Evolutionary conservation across 2,329 filamentous ascomycete genomes (phyloP).

Genomic region (Tolypocladium ophioglossoides): DNA sequence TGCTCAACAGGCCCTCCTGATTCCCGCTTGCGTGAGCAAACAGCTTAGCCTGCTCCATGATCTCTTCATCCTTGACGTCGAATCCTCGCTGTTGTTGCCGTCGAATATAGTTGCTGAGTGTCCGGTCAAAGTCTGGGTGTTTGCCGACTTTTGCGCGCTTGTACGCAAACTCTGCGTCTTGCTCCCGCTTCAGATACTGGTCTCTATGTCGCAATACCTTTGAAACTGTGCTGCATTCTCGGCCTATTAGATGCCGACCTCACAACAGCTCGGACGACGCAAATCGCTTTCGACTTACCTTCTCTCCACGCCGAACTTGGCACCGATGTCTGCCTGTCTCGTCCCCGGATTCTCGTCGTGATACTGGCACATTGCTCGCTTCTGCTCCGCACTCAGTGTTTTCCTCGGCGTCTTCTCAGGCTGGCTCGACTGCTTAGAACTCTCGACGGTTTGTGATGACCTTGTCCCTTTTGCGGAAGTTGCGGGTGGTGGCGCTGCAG

Average conservation of each 20-base stretch:
- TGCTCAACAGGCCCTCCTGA: conserved; percentile 60
- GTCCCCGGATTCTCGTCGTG: conserved; percentile 81
- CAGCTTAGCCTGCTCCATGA: conserved; percentile 72
- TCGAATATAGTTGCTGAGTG: conserved; percentile 75
- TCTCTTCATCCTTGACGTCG: conserved; percentile 66
- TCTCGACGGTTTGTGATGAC: conserved; percentile 6
- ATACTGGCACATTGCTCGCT: conserved; percentile 87
- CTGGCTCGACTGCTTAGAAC: conserved; percentile 21
- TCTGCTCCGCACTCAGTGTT: conserved; percentile 84
- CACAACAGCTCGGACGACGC: not conserved
- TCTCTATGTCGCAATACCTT: conserved; percentile 94
- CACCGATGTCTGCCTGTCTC: conserved; percentile 95
- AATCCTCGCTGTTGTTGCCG: conserved; percentile 71
- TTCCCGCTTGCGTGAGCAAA: conserved; percentile 64
- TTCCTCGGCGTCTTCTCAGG: conserved; percentile 56
- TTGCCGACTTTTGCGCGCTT: conserved; percentile 72
- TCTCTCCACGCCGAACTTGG: conserved; percentile 90
- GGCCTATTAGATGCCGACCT: not conserved
- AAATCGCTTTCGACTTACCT: conserved; percentile 53
- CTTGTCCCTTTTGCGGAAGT: not conserved
- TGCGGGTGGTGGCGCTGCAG: not conserved
- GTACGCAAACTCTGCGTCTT: conserved; percentile 52
- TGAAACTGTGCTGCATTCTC: conserved; percentile 71
- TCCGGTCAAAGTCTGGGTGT: conserved; percentile 82
- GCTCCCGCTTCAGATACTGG: conserved; percentile 80